Percentiles rank a stretch among this genome's conserved stretches.
Evolutionary conservation across 2,329 filamentous ascomycete species (phyloP).

Genomic region (Xylariaceae sp.): DNA sequence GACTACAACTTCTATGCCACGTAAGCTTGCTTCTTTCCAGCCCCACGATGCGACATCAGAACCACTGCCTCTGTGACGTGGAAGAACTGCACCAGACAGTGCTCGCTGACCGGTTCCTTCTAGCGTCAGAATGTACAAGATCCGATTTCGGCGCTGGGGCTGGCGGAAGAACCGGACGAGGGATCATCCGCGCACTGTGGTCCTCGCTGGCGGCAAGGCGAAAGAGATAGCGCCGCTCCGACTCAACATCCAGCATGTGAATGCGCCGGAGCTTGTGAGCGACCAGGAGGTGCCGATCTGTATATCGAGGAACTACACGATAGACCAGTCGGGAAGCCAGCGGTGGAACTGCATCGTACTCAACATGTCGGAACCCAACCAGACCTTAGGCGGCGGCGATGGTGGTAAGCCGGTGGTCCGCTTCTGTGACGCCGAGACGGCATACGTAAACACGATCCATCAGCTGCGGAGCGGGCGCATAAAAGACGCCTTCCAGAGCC

Average conservation of each 20-base stretch:
- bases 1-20: slow-evolving; percentile 4
- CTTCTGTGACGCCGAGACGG: slow-evolving; percentile 5
- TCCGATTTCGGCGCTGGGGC: slow-evolving; percentile 6
- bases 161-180: slow-evolving; percentile 9
- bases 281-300: slow-evolving; percentile 7
- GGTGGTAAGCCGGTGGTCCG: neutral
- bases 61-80: too few relatives aligned
- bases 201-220: neutral
- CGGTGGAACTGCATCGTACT: slow-evolving; percentile 5
- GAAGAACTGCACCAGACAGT: too few relatives aligned
- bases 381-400: neutral
- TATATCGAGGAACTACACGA: slow-evolving; percentile 5
- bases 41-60: too few relatives aligned
- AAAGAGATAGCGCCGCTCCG: neutral
- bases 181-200: neutral
- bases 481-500: slow-evolving; percentile 3
- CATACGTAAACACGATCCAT: slow-evolving; percentile 2
- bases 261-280: slow-evolving; percentile 1
- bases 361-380: slow-evolving; percentile 7
- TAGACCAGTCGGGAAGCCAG: slow-evolving; percentile 2
- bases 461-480: slow-evolving; percentile 4
- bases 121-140: slow-evolving; percentile 9
- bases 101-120: neutral
- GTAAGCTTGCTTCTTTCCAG: slow-evolving; percentile 1
- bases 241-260: slow-evolving; percentile 1